phyloP scores from a whole-genome alignment of 352 stramenopile genomes.

The Phytopythium boreale region DNA sequence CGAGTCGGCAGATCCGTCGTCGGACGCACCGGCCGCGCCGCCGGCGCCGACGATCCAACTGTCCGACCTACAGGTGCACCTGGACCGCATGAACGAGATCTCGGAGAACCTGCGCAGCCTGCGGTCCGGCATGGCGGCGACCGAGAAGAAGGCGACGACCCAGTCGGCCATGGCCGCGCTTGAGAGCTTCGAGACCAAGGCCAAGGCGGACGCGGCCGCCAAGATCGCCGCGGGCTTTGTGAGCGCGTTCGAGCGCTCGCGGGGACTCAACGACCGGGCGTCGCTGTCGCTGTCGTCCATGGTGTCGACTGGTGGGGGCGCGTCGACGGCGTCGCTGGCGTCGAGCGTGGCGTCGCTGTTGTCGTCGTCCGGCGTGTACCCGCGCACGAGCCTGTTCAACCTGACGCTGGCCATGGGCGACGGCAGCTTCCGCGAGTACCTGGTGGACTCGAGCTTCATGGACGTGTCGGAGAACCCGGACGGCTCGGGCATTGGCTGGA shows the following conservation, averaged over 20 bases:
- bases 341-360: slow-evolving; percentile 31
- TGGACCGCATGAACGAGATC: slow-evolving; percentile 77
- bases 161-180: slow-evolving; percentile 50
- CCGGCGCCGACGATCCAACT: slow-evolving; percentile 41
- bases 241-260: slow-evolving; percentile 33
- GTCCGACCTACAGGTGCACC: slow-evolving; percentile 61
- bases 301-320: background rate
- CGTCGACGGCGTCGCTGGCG: slow-evolving; percentile 24
- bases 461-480: slow-evolving; percentile 45
- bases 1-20: background rate
- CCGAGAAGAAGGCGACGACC: slow-evolving; percentile 27
- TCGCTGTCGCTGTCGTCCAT: background rate
- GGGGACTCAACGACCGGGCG: slow-evolving; percentile 8
- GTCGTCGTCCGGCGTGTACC: slow-evolving; percentile 15
- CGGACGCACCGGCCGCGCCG: background rate
- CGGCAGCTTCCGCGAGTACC: slow-evolving; percentile 62
- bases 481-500: slow-evolving; percentile 43
- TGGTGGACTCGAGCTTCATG: slow-evolving; percentile 62
- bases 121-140: slow-evolving; percentile 46
- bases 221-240: slow-evolving; percentile 60
- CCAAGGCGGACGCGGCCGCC: slow-evolving; percentile 50
- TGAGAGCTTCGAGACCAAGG: slow-evolving; percentile 49
- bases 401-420: slow-evolving; percentile 60
- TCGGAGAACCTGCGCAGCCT: slow-evolving; percentile 49
- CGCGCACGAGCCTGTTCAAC: slow-evolving; percentile 42